These are phyloP conservation scores for Metarhizium anisopliae DNA, from an alignment of 2,329 filamentous ascomycete species.

Conservation along the genomic window DNA sequence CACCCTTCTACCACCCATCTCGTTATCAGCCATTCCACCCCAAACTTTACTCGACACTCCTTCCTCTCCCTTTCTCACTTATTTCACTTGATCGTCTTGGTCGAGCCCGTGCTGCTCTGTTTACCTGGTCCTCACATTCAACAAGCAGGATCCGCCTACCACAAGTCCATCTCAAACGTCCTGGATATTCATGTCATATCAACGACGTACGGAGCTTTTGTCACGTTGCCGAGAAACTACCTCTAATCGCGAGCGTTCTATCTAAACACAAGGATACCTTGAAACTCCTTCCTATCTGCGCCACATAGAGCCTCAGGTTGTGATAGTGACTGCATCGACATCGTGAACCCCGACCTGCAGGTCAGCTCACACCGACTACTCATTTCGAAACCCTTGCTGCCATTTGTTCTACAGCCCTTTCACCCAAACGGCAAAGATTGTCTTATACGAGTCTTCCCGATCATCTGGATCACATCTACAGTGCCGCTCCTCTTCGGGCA, in stretches of 20 bases:
- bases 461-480: not conserved
- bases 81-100: not conserved
- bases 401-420: not conserved
- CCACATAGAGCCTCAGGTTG: constrained; percentile 4
- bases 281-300: not conserved
- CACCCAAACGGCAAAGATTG: not conserved
- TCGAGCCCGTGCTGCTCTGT: not conserved
- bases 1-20: constrained; percentile 4
- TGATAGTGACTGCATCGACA: not conserved
- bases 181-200: not conserved
- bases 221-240: not conserved
- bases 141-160: not conserved
- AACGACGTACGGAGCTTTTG: not conserved
- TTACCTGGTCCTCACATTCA: not conserved
- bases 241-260: not conserved
- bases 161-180: not conserved
- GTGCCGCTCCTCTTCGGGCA: not conserved
- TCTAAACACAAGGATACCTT: not conserved
- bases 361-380: not conserved
- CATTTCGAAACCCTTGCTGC: not conserved
- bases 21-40: constrained; percentile 5
- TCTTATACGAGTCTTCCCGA: not conserved
- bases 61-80: not conserved
- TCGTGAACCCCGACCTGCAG: constrained; percentile 1
- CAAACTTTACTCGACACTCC: not conserved